Evolutionary conservation across 2,329 filamentous ascomycete species (phyloP).

Genomic region (Fusarium albidum): DNA sequence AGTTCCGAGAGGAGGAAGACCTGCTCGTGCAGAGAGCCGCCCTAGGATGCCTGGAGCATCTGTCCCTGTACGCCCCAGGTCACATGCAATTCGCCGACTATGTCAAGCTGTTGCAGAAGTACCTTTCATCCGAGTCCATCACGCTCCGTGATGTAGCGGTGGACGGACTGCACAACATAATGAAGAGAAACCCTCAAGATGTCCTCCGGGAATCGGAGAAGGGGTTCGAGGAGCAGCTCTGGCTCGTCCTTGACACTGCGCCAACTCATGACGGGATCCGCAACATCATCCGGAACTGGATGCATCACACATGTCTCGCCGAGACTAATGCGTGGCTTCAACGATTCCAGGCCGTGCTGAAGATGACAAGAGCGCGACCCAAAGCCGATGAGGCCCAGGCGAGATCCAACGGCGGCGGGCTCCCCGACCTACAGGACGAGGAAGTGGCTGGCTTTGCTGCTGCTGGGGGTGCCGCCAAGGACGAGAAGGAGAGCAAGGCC

Average conservation of each 20-base stretch:
- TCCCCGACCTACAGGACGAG: slow-evolving; percentile 90
- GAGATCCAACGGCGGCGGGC: slow-evolving; percentile 56
- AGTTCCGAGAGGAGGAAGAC: slow-evolving; percentile 81
- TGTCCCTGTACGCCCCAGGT: slow-evolving; percentile 89
- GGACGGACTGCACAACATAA: slow-evolving; percentile 90
- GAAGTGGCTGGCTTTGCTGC: slow-evolving; percentile 95
- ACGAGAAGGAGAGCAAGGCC: slow-evolving; percentile 60
- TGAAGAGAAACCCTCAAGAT: slow-evolving; percentile 89
- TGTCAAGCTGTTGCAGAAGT: slow-evolving; percentile 80
- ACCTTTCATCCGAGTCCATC: slow-evolving; percentile 73
- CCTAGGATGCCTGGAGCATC: slow-evolving; percentile 85
- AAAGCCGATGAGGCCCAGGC: slow-evolving; percentile 60
- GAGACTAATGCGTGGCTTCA: slow-evolving; percentile 89
- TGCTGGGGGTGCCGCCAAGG: slow-evolving; percentile 68
- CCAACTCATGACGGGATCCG: slow-evolving; percentile 82
- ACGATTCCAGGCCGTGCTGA: slow-evolving; percentile 86
- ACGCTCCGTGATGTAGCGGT: slow-evolving; percentile 82
- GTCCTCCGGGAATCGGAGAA: slow-evolving; percentile 79
- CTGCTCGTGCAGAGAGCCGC: slow-evolving; percentile 77
- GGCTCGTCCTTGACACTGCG: slow-evolving; percentile 83
- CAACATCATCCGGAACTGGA: slow-evolving; percentile 91
- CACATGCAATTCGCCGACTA: slow-evolving; percentile 87
- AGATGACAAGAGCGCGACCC: slow-evolving; percentile 79
- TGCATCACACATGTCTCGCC: slow-evolving; percentile 84
- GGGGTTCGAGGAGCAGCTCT: slow-evolving; percentile 89